phyloP scores from a whole-genome alignment of 345 rosid genomes.

The Mercurialis annua region DNA sequence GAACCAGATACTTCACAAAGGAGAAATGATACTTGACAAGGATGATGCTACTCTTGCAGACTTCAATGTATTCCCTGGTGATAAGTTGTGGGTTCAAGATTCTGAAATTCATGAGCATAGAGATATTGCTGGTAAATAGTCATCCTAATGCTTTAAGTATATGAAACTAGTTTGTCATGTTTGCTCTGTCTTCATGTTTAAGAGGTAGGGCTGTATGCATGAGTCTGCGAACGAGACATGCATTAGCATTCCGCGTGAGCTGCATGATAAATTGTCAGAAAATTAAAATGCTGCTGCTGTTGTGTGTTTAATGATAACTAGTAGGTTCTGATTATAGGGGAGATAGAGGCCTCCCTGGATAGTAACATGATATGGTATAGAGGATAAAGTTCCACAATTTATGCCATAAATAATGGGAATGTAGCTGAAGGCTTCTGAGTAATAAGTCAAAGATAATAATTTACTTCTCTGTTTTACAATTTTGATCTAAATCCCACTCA shows the following conservation, averaged over 20 bases:
- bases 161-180: neutral
- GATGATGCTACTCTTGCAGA: conserved; percentile 96
- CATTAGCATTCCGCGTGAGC: neutral
- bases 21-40: conserved; percentile 65
- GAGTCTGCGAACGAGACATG: neutral
- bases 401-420: neutral
- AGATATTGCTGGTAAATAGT: conserved; percentile 83
- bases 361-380: neutral
- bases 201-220: neutral
- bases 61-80: conserved; percentile 90
- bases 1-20: conserved; percentile 90
- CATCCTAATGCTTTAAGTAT: neutral
- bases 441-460: no score
- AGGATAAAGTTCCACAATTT: no score
- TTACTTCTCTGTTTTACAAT: neutral
- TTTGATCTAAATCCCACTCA: neutral
- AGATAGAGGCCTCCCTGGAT: neutral
- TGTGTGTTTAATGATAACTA: neutral
- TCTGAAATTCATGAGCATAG: conserved; percentile 90
- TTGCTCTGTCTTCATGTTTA: neutral
- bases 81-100: conserved; percentile 96
- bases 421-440: neutral
- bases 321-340: neutral
- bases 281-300: neutral
- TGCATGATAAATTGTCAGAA: neutral